phyloP scores from a whole-genome alignment of 2,329 filamentous ascomycete genomes.

The Dactylellina haptotyla region DNA sequence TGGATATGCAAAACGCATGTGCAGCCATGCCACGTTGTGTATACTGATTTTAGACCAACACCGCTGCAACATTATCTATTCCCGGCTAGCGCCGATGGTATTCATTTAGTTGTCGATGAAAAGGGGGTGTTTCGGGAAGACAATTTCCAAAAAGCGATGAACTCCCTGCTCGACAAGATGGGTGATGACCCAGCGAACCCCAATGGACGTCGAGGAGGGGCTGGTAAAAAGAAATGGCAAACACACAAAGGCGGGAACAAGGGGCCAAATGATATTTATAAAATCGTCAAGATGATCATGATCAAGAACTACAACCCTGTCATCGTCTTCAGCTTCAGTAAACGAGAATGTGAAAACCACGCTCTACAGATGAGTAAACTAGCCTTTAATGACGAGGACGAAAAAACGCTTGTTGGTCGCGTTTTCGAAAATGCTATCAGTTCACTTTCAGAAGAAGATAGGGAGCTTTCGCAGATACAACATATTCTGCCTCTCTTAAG shows the following conservation, averaged over 20 bases:
- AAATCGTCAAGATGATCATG: conserved; percentile 99
- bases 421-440: conserved; percentile 95
- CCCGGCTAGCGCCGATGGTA: conserved; percentile 88
- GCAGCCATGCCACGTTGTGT: conserved; percentile 98
- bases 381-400: conserved; percentile 94
- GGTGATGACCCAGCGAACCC: conserved; percentile 83
- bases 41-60: conserved; percentile 97
- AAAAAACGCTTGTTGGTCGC: conserved; percentile 91
- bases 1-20: conserved; percentile 99
- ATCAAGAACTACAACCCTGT: conserved; percentile 96
- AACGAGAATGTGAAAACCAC: conserved; percentile 91
- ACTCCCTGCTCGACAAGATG: conserved; percentile 84
- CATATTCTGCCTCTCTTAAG: conserved; percentile 89
- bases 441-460: conserved; percentile 90
- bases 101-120: conserved; percentile 93
- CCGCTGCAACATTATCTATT: conserved; percentile 98
- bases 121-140: conserved; percentile 95
- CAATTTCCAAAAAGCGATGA: conserved; percentile 97
- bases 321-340: conserved; percentile 99
- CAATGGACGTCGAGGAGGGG: conserved; percentile 77
- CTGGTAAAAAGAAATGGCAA: conserved; percentile 91
- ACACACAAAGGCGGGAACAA: conserved; percentile 84
- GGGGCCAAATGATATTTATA: conserved; percentile 81
- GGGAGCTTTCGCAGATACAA: conserved; percentile 85
- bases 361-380: conserved; percentile 86